Percentiles rank a stretch among this genome's conserved stretches.
These are phyloP conservation scores for Mallotus repandus DNA, from an alignment of 441 rosid species.

Conservation along the genomic window DNA sequence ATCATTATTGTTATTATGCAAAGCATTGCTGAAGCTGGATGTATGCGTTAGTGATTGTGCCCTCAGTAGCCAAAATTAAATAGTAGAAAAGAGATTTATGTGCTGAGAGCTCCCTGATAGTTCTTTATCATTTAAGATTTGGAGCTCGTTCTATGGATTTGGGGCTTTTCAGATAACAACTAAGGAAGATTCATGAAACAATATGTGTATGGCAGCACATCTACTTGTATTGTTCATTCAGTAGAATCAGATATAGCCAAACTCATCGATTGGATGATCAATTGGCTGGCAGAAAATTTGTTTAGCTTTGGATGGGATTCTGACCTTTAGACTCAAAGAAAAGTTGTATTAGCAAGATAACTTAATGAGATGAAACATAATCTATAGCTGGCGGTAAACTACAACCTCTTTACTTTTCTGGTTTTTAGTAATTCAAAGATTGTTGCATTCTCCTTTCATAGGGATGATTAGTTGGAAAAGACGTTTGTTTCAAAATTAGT, in stretches of 20 bases:
- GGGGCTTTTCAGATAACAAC: no score
- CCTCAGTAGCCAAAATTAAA: not conserved
- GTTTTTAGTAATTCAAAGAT: not conserved
- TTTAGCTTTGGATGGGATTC: not conserved
- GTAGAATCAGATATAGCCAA: no score
- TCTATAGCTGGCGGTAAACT: not conserved
- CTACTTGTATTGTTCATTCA: no score
- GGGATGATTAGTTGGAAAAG: not conserved
- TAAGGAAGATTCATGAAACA: no score
- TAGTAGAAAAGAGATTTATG: not conserved
- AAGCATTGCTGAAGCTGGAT: not conserved
- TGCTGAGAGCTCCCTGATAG: no score
- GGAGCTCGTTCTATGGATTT: no score
- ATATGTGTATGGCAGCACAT: no score
- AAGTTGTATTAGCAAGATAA: not conserved
- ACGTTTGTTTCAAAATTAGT: not conserved
- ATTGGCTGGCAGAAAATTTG: not conserved
- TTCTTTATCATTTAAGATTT: no score
- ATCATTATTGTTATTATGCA: not conserved
- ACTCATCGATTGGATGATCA: not conserved
- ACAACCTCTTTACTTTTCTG: not conserved
- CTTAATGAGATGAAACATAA: conserved; percentile 4
- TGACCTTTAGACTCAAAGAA: not conserved
- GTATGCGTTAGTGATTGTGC: not conserved
- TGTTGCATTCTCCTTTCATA: not conserved